Conservation (phyloP, 148 eudicot species). For the Arbutus unedo region DNA sequence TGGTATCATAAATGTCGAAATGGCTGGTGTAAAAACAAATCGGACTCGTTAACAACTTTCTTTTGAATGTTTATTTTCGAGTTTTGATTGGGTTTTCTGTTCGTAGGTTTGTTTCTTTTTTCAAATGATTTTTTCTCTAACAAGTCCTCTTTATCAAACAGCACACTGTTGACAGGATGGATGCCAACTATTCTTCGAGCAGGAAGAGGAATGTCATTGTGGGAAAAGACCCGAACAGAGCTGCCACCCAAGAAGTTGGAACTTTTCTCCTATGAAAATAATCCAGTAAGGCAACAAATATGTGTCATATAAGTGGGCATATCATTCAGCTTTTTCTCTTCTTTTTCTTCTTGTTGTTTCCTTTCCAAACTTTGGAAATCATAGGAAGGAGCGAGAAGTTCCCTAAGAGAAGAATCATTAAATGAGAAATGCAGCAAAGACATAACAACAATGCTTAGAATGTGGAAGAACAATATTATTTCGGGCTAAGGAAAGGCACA, state of each 20-base stretch:
- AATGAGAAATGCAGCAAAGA: not conserved
- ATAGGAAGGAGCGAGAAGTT: not conserved
- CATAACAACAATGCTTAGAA: not conserved
- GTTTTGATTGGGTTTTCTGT: not conserved
- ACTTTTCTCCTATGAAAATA: conserved; percentile 56
- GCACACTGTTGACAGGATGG: conserved; percentile 56
- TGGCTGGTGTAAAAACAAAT: not conserved
- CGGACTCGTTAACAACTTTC: not conserved
- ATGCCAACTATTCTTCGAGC: conserved; percentile 60
- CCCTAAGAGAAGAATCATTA: not conserved
- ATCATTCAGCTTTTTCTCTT: not conserved
- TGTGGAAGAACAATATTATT: not conserved
- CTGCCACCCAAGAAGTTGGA: conserved; percentile 42
- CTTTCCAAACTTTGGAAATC: not conserved
- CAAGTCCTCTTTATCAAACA: conserved; percentile 23
- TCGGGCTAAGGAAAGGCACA: not conserved
- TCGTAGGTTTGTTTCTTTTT: not conserved
- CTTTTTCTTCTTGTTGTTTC: not conserved
- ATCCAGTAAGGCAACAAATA: conserved; percentile 36
- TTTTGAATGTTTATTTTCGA: not conserved
- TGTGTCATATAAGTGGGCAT: not conserved
- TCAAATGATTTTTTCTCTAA: not conserved
- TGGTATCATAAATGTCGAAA: not conserved
- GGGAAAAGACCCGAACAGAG: conserved; percentile 40
- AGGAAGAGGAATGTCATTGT: conserved; percentile 62